Evolutionary conservation across 805 yeast species (phyloP).

Genomic region (Candida sanyiensis): DNA sequence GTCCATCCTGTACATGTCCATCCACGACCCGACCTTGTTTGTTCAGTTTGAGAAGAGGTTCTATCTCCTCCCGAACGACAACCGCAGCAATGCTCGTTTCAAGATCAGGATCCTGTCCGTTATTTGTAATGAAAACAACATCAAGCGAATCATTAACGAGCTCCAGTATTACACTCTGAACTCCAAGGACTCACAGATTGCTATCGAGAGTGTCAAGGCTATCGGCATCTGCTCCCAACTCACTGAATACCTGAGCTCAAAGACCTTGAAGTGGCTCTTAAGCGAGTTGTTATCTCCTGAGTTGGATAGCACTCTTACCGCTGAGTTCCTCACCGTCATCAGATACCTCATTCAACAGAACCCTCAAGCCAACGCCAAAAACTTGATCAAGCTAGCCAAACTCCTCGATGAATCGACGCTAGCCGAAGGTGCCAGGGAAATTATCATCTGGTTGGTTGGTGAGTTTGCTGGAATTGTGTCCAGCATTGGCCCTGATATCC

Average conservation of each 20-base stretch:
- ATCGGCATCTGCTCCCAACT: constrained; percentile 56
- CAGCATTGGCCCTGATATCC: constrained; percentile 66
- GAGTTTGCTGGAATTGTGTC: constrained; percentile 53
- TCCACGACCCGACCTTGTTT: constrained; percentile 32
- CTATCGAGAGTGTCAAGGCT: constrained; percentile 50
- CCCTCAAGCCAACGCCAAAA: constrained; percentile 45
- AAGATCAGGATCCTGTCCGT: constrained; percentile 60
- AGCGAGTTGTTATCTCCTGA: constrained; percentile 34
- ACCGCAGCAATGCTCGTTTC: constrained; percentile 34
- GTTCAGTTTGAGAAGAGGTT: constrained; percentile 41
- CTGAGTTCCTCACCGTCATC: constrained; percentile 68
- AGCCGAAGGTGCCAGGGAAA: constrained; percentile 58
- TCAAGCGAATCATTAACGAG: constrained; percentile 50
- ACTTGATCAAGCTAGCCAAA: constrained; percentile 46
- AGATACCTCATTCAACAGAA: constrained; percentile 65
- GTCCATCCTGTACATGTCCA: constrained; percentile 37
- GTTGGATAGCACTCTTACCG: constrained; percentile 33
- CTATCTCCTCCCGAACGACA: constrained; percentile 52
- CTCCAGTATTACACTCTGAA: constrained; percentile 49
- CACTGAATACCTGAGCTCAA: constrained; percentile 42
- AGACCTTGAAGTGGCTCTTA: constrained; percentile 61
- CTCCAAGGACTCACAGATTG: constrained; percentile 22
- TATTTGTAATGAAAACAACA: constrained; percentile 49
- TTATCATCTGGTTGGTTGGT: constrained; percentile 87
- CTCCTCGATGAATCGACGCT: constrained; percentile 27